phyloP scores from a whole-genome alignment of 2,329 filamentous ascomycete species.

The Aspergillus sp. region DNA sequence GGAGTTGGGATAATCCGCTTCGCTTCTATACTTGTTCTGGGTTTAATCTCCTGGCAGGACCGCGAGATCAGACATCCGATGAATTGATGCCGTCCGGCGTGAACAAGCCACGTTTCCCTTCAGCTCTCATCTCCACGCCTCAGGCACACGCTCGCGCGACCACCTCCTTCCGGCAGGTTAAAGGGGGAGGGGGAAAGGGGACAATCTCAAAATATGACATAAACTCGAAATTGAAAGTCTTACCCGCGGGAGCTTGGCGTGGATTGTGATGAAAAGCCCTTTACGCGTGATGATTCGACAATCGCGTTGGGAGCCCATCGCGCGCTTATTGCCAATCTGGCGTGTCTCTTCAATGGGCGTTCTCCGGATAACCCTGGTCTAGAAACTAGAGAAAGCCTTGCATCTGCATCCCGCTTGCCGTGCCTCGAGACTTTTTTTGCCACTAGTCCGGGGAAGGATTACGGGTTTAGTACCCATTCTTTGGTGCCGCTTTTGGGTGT shows the following conservation, averaged over 20 bases:
- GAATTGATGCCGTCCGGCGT: not conserved
- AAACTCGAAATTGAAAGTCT: conserved; percentile 16
- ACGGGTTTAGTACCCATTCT: not conserved
- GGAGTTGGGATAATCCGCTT: not conserved
- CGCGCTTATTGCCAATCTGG: conserved; percentile 32
- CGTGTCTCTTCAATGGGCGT: conserved; percentile 17
- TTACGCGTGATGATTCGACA: conserved; percentile 32
- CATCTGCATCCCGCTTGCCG: conserved; percentile 5
- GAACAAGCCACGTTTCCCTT: conserved; percentile 13
- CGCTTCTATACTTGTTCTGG: not conserved
- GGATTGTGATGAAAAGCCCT: conserved; percentile 24
- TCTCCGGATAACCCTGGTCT: conserved; percentile 20
- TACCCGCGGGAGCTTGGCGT: conserved; percentile 27
- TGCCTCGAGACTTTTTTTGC: conserved; percentile 4
- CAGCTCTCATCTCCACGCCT: conserved; percentile 6
- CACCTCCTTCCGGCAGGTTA: conserved; percentile 7
- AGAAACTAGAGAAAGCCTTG: conserved; percentile 10
- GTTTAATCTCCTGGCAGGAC: conserved; percentile 8
- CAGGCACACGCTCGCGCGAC: conserved; percentile 25
- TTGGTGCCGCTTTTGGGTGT: conserved; percentile 12
- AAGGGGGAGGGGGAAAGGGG: not conserved
- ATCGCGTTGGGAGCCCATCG: conserved; percentile 26
- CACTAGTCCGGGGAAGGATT: conserved; percentile 9
- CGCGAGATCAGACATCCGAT: conserved; percentile 4
- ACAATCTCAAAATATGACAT: conserved; percentile 19